Evolutionary conservation across 768 basidiomycete genomes (phyloP).

Genomic region (Russula lepida): DNA sequence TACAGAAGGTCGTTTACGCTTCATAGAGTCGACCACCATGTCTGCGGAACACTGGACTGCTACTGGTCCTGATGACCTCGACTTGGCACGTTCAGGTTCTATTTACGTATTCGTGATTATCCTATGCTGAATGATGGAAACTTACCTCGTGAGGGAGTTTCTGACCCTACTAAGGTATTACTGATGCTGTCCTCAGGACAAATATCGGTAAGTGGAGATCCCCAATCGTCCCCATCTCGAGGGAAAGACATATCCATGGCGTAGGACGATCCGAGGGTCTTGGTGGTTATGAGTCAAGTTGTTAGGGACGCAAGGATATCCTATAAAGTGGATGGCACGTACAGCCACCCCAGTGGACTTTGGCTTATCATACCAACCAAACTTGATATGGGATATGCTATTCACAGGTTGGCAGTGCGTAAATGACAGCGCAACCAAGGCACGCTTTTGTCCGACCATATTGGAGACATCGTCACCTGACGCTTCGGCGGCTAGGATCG

Average conservation of each 20-base stretch:
- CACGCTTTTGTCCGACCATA: slow-evolving; percentile 30
- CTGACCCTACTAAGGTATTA: slow-evolving; percentile 3
- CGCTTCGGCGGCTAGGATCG: slow-evolving; percentile 29
- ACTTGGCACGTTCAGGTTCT: neutral
- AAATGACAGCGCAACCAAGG: slow-evolving; percentile 42
- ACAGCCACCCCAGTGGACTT: neutral
- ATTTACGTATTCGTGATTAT: neutral
- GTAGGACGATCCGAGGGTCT: neutral
- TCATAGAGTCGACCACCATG: neutral
- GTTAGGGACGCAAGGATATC: neutral
- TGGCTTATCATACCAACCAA: slow-evolving; percentile 55
- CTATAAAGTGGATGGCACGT: slow-evolving; percentile 4
- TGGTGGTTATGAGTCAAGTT: slow-evolving; percentile 1
- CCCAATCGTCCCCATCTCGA: neutral
- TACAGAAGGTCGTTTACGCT: slow-evolving; percentile 5
- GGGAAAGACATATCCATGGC: slow-evolving; percentile 14
- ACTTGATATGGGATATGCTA: slow-evolving; percentile 31
- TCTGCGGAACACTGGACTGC: neutral
- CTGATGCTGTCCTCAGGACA: slow-evolving; percentile 10
- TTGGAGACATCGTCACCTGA: slow-evolving; percentile 30
- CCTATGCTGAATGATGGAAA: neutral
- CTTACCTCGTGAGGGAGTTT: slow-evolving; percentile 8
- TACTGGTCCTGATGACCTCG: neutral
- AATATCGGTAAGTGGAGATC: slow-evolving; percentile 7
- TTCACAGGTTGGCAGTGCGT: slow-evolving; percentile 41